phyloP scores from a whole-genome alignment of 805 yeast species.

The Lachancea quebecensis region DNA sequence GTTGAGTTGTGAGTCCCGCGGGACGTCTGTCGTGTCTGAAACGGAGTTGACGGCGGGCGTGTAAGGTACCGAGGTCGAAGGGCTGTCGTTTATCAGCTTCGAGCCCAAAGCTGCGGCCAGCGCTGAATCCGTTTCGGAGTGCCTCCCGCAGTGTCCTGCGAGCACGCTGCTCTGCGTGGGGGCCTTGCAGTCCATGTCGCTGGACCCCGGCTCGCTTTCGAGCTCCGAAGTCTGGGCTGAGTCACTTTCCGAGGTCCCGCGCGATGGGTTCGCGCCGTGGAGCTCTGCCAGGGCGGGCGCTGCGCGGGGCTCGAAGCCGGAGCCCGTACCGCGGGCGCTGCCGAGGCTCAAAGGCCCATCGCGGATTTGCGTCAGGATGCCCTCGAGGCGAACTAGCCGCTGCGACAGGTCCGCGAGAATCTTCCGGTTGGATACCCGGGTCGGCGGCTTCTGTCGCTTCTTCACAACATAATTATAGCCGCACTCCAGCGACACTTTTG shows the following conservation, averaged over 20 bases:
- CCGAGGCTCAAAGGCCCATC: not conserved
- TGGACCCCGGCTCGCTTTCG: no score
- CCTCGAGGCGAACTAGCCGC: constrained; percentile 3
- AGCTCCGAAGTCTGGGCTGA: no score
- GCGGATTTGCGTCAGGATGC: constrained; percentile 2
- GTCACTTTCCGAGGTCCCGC: no score
- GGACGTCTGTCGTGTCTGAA: not conserved
- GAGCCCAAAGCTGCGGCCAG: no score
- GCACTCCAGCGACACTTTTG: constrained; percentile 11
- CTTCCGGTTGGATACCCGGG: constrained; percentile 5
- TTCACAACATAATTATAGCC: constrained; percentile 3
- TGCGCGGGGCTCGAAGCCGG: not conserved
- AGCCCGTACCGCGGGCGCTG: not conserved
- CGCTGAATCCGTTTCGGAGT: no score
- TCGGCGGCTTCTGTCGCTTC: constrained; percentile 1
- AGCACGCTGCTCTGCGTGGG: no score
- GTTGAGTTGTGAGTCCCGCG: not conserved
- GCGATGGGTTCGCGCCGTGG: no score
- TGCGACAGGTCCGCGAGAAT: constrained; percentile 3
- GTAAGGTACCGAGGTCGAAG: not conserved
- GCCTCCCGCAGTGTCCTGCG: no score
- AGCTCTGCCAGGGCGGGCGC: not conserved
- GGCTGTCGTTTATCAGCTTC: no score
- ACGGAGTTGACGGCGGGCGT: not conserved
- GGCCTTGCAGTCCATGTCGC: no score